phyloP scores from a whole-genome alignment of 192 early-diverging fungal genomes.

The Rhizophagus clarus region DNA sequence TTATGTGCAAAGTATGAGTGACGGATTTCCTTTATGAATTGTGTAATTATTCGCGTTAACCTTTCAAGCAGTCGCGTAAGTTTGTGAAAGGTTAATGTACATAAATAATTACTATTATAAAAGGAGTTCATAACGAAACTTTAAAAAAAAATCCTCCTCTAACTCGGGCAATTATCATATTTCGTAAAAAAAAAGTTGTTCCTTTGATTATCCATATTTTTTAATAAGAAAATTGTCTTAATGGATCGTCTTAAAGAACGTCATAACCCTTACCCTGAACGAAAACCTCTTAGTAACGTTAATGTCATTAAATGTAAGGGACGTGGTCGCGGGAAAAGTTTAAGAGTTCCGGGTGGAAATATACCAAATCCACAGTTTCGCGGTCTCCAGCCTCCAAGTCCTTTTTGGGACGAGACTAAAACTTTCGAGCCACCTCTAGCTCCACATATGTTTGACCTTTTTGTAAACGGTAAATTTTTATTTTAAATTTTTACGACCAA shows the following conservation, averaged over 20 bases:
- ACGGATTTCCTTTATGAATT: not conserved
- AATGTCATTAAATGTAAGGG: not conserved
- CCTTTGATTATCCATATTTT: not conserved
- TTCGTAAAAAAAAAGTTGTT: not conserved
- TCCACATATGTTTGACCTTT: not conserved
- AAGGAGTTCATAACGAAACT: not conserved
- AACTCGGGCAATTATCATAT: not conserved
- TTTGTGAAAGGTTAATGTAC: not conserved
- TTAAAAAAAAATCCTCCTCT: not conserved
- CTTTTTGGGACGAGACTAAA: not conserved
- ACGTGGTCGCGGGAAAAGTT: not conserved
- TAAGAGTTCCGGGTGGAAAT: not conserved
- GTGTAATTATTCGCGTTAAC: conserved; percentile 1
- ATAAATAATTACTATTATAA: not conserved
- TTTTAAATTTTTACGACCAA: not conserved
- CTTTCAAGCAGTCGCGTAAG: not conserved
- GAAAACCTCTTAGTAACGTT: not conserved
- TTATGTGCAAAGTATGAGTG: not conserved
- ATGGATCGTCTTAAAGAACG: not conserved
- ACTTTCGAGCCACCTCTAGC: not conserved
- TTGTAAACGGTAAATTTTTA: not conserved
- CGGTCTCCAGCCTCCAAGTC: not conserved
- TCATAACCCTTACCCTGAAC: not conserved
- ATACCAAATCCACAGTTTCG: not conserved
- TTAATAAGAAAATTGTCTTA: not conserved